Base-by-base conservation (phyloP, 2,329 filamentous ascomycete species). In the Triangularia verruculosa region DNA sequence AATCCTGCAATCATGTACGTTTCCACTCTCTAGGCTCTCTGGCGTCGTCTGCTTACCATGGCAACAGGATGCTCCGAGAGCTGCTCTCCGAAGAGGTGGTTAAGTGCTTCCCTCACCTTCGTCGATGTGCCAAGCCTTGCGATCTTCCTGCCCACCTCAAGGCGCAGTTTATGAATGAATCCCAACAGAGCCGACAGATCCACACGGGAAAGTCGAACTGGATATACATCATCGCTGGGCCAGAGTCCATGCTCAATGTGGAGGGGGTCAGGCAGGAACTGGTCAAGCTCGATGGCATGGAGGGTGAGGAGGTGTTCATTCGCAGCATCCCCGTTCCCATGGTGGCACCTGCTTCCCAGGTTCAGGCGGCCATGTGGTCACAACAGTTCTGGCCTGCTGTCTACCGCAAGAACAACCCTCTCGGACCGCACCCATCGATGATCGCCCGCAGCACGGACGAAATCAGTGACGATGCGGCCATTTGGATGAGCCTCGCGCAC, bases 401-500 rank as follows among this genome's bases (percentile, higher is more conserved):
- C 57, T 96, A 95, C 78, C 89, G 91, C 67, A 93, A 93, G 78
- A 93, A 90, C 69, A 95, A 95, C 72, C 91, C 91, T 1, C 90
- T 93, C 64, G 92, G 92, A 3, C 91, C 92, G 17, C 92, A 96
- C 73, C 91, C 91, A 66, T 86, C 87, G 71, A 85, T 90, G 73
- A 86, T 94, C 62, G 80, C 84, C 51, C 86, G 89, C 64, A 87
- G 89, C 27, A 88, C 89, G 43, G 84, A 87, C 12, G 88, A 91
- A 65, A 85, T 96, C 59, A 82, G 83, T 62, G 77, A 82, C 54
- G 84, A 90, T 67, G 86, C 86, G 1, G 82, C 83, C 3, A 76
- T 84, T 62, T 94, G 86, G 84, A 89, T 90, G 82, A 83, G 79
- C 59, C 76, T 93, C 58, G 90, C 91, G 7, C 82, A 85, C 61